phyloP scores from a whole-genome alignment of 768 basidiomycete genomes.

The Agrocybe pediades region DNA sequence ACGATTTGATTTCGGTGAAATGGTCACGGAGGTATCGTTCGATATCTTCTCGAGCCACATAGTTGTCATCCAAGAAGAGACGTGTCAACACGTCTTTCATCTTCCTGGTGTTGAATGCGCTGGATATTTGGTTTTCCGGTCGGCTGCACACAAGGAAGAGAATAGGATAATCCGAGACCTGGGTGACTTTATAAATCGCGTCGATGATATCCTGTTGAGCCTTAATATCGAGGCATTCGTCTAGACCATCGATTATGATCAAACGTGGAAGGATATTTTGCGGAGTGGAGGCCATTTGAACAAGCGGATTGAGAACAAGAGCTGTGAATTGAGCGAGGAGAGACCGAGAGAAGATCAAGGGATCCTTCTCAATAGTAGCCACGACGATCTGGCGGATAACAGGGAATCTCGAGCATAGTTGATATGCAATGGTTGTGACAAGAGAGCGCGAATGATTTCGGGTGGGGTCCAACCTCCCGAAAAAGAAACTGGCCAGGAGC shows the following conservation, averaged over 20 bases:
- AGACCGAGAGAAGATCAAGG: background rate
- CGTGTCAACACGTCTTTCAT: background rate
- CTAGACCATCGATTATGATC: slow-evolving; percentile 19
- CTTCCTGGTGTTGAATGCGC: background rate
- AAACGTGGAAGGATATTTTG: background rate
- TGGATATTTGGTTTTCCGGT: slow-evolving; percentile 8
- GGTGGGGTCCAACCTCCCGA: slow-evolving; percentile 4
- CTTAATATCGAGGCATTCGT: slow-evolving; percentile 14
- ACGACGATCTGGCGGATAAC: background rate
- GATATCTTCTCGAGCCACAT: slow-evolving; percentile 7
- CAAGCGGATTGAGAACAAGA: slow-evolving; percentile 7
- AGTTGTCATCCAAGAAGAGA: slow-evolving; percentile 8
- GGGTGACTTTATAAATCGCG: background rate
- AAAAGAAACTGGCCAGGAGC: slow-evolving; percentile 15
- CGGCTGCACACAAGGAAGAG: slow-evolving; percentile 12
- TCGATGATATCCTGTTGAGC: slow-evolving; percentile 6
- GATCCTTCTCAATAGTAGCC: slow-evolving; percentile 1
- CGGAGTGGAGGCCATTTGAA: too few relatives aligned
- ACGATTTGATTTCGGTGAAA: background rate
- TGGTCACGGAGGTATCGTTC: background rate
- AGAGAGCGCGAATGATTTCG: slow-evolving; percentile 1
- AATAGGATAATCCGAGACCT: background rate
- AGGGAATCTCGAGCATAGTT: slow-evolving; percentile 4
- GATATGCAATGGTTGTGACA: slow-evolving; percentile 14
- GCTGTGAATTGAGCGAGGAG: slow-evolving; percentile 6